Evolutionary conservation across 108 stramenopile genomes (phyloP), one percentile per base, ranked within the genome.

Genomic region (Nitzschia sp.): DNA sequence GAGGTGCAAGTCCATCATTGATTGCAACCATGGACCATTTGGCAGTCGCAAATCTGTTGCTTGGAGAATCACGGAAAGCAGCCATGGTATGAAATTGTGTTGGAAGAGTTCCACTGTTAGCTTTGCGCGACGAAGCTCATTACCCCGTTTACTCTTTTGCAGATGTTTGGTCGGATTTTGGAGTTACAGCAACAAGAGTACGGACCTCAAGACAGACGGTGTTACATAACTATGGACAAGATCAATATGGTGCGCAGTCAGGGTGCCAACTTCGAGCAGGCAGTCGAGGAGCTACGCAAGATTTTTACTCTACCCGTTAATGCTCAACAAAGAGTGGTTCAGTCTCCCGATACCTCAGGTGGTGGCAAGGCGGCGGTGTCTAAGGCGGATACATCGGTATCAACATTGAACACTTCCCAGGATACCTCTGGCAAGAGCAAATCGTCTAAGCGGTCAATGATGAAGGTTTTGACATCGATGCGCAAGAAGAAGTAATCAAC

Each of bases 21-120:
- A 54, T 80, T 38, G 69, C 79, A 6, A 78, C 80, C 10, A 85
- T 85, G 80, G 84, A 85, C 20, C 74, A 81, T 43, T 59, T 85
- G 25, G 84, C 74, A 10, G 56, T 73, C 39, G 72, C 77, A 0
- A 77, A 85, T 63, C 67, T 78, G 19, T 41, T 79, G 12, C 54
- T 51, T 40, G 83, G 79, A 29, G 53, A 70, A 11, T 68, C 71
- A 29, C 63, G 75, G 14, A 77, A 72, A 50, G 76, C 79, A 11
- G 34, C 76, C 20, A 65, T 61, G 72, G 71, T 81, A 69, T 1
- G 55, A 51, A 1, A 24, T 60, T 38, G 2, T 39, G 10, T 39
- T 8, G 29, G 15, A 17, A 2, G 15, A 20, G 15, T 39, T 39
- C 20, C 34, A n/a, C 17, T 1, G 14, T 41, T 41, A 15, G n/a